Evolutionary conservation across 2,329 filamentous ascomycete genomes (phyloP).

Genomic region (Aspergillus ibericus): DNA sequence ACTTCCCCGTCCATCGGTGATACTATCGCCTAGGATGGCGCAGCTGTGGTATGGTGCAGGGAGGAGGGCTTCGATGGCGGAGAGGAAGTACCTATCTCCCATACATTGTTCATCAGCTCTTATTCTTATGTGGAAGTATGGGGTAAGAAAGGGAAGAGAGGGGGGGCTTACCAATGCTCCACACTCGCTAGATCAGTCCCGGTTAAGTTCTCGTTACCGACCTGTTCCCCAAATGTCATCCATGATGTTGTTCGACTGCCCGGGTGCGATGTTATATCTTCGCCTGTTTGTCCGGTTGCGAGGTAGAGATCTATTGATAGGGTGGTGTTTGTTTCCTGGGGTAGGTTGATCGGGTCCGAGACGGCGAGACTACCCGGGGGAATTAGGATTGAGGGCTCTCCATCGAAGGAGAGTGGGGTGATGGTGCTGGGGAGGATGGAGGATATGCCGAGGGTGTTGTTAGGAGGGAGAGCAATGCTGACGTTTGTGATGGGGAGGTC

Average conservation of each 20-base stretch:
- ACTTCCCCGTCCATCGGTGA: constrained; percentile 64
- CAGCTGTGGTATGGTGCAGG: constrained; percentile 48
- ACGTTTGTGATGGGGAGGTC: constrained; percentile 61
- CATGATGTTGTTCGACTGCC: constrained; percentile 64
- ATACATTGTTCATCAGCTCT: constrained; percentile 21
- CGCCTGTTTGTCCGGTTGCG: constrained; percentile 56
- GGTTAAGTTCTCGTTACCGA: constrained; percentile 50
- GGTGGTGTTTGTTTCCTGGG: constrained; percentile 52
- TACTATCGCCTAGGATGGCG: constrained; percentile 62
- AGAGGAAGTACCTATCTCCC: constrained; percentile 57
- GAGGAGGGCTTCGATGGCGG: constrained; percentile 57
- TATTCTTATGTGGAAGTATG: constrained; percentile 5
- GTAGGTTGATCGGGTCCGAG: constrained; percentile 61
- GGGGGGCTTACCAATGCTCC: constrained; percentile 45
- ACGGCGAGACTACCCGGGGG: constrained; percentile 59
- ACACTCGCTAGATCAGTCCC: constrained; percentile 35
- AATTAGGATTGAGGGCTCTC: constrained; percentile 51
- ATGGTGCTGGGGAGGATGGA: constrained; percentile 55
- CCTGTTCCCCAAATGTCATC: constrained; percentile 60
- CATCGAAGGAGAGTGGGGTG: constrained; percentile 59
- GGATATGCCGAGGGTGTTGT: constrained; percentile 47
- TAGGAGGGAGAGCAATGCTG: constrained; percentile 56
- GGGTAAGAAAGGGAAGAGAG: background rate
- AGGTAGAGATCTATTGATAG: constrained; percentile 62
- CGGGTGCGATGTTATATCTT: constrained; percentile 63